phyloP scores from a whole-genome alignment of 2,329 filamentous ascomycete species.

The Xylogone sp. region DNA sequence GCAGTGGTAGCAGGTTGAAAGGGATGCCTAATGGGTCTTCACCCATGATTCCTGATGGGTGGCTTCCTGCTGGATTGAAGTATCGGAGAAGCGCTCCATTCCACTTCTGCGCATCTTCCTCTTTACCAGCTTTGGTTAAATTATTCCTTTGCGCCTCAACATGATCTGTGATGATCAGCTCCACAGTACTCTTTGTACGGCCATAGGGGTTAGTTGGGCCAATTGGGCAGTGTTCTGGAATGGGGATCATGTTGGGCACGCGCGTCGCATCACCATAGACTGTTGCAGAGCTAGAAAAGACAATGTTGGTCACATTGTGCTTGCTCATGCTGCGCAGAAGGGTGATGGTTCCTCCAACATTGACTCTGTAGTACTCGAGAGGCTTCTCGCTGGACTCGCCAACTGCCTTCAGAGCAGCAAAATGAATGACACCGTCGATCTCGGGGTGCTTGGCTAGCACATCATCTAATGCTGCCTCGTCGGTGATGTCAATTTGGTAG shows the following conservation, averaged over 20 bases:
- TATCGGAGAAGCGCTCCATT: slow-evolving; percentile 92
- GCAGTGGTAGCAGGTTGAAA: slow-evolving; percentile 89
- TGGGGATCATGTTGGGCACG: slow-evolving; percentile 97
- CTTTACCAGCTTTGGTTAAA: slow-evolving; percentile 73
- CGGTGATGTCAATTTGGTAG: slow-evolving; percentile 82
- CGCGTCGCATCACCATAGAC: slow-evolving; percentile 97
- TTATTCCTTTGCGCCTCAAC: slow-evolving; percentile 84
- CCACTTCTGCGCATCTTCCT: slow-evolving; percentile 65
- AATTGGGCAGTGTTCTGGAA: slow-evolving; percentile 93
- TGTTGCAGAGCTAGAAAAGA: slow-evolving; percentile 97
- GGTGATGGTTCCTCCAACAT: slow-evolving; percentile 86
- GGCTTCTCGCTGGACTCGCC: slow-evolving; percentile 93
- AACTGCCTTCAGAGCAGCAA: slow-evolving; percentile 96
- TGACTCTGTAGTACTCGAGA: slow-evolving; percentile 96
- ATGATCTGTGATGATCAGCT: slow-evolving; percentile 87
- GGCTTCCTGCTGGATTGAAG: slow-evolving; percentile 95
- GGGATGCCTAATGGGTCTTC: slow-evolving; percentile 95
- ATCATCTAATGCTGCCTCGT: slow-evolving; percentile 77
- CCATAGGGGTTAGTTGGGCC: slow-evolving; percentile 98
- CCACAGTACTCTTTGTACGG: slow-evolving; percentile 90
- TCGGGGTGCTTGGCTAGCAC: slow-evolving; percentile 86
- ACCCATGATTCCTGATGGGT: slow-evolving; percentile 95
- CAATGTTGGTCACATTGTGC: slow-evolving; percentile 92
- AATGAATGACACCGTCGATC: slow-evolving; percentile 98
- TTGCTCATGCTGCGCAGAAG: slow-evolving; percentile 84